Percentiles rank a stretch among this genome's conserved stretches.
Conservation (phyloP, 331 rosid genomes). For the Stylosanthes scabra region DNA sequence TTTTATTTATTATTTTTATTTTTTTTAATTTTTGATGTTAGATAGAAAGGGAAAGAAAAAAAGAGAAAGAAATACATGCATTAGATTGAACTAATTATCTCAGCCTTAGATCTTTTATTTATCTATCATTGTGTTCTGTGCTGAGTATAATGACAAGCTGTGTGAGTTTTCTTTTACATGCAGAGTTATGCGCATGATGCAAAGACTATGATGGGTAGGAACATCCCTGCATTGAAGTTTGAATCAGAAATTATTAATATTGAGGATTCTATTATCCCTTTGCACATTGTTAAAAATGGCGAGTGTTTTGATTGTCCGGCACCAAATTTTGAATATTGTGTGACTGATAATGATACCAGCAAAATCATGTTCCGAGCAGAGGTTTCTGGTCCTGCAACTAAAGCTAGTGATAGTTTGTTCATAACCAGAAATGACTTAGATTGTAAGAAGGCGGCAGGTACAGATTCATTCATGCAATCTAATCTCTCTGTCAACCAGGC, state of each 20-base stretch:
- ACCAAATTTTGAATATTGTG: conserved; percentile 33
- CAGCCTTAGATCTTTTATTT: conserved; percentile 11
- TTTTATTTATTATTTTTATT: background rate
- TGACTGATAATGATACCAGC: conserved; percentile 40
- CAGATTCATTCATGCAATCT: conserved; percentile 25
- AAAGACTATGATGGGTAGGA: conserved; percentile 31
- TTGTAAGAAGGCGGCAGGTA: conserved; percentile 19
- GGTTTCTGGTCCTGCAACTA: conserved; percentile 19
- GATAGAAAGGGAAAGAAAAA: background rate
- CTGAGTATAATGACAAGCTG: conserved; percentile 5
- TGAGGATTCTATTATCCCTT: conserved; percentile 38
- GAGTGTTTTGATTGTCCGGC: conserved; percentile 32
- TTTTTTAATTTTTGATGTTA: background rate
- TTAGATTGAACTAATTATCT: background rate
- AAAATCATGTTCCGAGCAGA: conserved; percentile 33
- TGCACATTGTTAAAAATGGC: conserved; percentile 34
- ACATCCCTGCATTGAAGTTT: conserved; percentile 27
- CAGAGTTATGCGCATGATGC: conserved; percentile 33
- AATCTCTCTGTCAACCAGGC: conserved; percentile 32
- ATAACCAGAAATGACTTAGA: conserved; percentile 23
- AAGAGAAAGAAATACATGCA: background rate
- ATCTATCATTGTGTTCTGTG: conserved; percentile 11
- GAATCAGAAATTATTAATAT: conserved; percentile 30
- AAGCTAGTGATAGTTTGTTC: conserved; percentile 3
- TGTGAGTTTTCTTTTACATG: conserved; percentile 25